Percentiles rank a stretch among this genome's conserved stretches.
These are phyloP conservation scores for Beverwykella pulmonaria DNA, from an alignment of 495 filamentous ascomycete species.

Conservation along the genomic window DNA sequence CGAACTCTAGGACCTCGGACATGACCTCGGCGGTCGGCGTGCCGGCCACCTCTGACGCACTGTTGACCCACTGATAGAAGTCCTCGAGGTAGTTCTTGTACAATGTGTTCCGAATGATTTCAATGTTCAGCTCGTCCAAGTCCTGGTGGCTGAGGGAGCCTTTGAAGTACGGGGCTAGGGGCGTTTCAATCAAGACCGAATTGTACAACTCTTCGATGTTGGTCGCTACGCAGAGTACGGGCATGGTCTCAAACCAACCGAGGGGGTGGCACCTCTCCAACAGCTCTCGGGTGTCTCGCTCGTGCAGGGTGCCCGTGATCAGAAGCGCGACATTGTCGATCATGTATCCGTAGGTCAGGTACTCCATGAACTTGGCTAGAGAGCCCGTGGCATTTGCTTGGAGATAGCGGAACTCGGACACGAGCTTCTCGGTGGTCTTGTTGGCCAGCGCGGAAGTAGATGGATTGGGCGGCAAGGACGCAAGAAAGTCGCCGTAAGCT, in stretches of 20 bases:
- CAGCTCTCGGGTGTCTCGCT: constrained; percentile 94
- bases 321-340: constrained; percentile 99
- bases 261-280: constrained; percentile 95
- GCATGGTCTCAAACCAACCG: constrained; percentile 98
- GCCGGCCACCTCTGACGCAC: constrained; percentile 77
- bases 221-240: constrained; percentile 93
- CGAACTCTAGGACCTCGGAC: constrained; percentile 92
- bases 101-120: constrained; percentile 96
- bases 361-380: constrained; percentile 91
- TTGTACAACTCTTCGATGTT: constrained; percentile 99
- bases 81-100: constrained; percentile 99
- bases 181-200: constrained; percentile 94
- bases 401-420: constrained; percentile 95
- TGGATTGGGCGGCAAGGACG: constrained; percentile 90
- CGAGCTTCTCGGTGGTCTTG: constrained; percentile 96
- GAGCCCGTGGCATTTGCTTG: constrained; percentile 88
- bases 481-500: constrained; percentile 96
- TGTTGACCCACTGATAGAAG: constrained; percentile 89
- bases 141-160: constrained; percentile 91
- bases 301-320: constrained; percentile 97
- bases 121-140: constrained; percentile 98
- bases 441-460: constrained; percentile 93
- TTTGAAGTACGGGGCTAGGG: constrained; percentile 95
- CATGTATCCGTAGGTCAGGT: constrained; percentile 99
- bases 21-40: constrained; percentile 93